Evolutionary conservation across 208 protist genomes (phyloP), one percentile per base, ranked within the genome.

Genomic region (Crithidia thermophila): DNA sequence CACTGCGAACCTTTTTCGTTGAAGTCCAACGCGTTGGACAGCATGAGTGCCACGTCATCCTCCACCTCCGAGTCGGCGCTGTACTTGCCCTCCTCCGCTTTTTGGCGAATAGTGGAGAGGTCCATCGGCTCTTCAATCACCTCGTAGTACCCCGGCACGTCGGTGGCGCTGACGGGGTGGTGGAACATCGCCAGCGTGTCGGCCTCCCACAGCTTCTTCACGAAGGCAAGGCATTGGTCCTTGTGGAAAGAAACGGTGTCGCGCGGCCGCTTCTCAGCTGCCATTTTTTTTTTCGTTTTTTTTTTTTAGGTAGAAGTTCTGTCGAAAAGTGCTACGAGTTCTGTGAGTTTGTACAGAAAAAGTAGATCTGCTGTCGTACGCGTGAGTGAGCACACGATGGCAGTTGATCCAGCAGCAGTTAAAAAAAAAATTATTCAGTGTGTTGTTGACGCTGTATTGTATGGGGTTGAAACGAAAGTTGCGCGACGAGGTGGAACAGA

Each of bases 141-240:
- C 2, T 82, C 75, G 56, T 85, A 75, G 77, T 96, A 96, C 18
- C 82, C 85, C 2, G 91, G 91, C 23, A 93, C 77, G 28, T 92
- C 88, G 6, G 78, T 83, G 33, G 56, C 75, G 67, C 81, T 91
- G 18, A 96, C 91, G 7, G 91, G 91, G 62, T 92, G 75, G 72
- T 91, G 85, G 60, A 96, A 96, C 91, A 96, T 96, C 34, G 71
- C 72, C 11, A 96, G 76, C 37, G 77, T 80, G 69, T 96, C 91
- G 11, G 75, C 68, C 10, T 84, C 82, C 88, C 88, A 94, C 16
- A 96, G 70, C 39, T 79, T 81, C 25, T 81, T 47, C 11, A 94
- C 62, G 67, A 85, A 93, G 65, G 70, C 72, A 10, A 93, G 75
- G 34, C 86, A 93, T 9, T 80, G 68, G 28, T 74, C 55, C 66